Evolutionary conservation across 768 basidiomycete species (phyloP).

Genomic region (Lactarius evosmus): DNA sequence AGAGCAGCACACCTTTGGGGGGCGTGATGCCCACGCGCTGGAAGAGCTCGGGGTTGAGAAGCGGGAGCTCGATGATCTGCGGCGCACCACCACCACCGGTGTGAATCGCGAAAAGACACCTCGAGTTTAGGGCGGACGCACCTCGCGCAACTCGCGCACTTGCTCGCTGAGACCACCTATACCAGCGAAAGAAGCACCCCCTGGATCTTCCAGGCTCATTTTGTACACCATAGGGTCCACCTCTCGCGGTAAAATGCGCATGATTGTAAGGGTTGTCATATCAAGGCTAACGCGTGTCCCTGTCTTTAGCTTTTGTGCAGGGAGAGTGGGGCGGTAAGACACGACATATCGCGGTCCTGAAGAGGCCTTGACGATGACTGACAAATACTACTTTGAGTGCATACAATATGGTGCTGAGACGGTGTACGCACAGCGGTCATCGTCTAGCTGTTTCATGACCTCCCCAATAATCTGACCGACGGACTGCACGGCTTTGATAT

Average conservation of each 20-base stretch:
- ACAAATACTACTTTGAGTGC: slow-evolving; percentile 6
- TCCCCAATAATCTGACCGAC: slow-evolving; percentile 99
- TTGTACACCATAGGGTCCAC: slow-evolving; percentile 99
- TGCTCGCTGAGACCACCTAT: slow-evolving; percentile 96
- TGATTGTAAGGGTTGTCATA: slow-evolving; percentile 98
- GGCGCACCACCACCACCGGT: neutral
- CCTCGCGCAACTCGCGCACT: slow-evolving; percentile 94
- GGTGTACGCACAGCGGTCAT: slow-evolving; percentile 80
- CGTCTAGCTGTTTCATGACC: slow-evolving; percentile 97
- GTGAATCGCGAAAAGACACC: neutral
- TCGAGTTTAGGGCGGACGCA: slow-evolving; percentile 36
- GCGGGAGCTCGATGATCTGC: slow-evolving; percentile 92
- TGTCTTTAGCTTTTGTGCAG: slow-evolving; percentile 86
- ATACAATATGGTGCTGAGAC: neutral
- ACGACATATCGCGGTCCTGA: slow-evolving; percentile 98
- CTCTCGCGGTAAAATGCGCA: slow-evolving; percentile 96
- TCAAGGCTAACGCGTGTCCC: slow-evolving; percentile 96
- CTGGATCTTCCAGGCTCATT: slow-evolving; percentile 98
- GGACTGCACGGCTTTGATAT: slow-evolving; percentile 97
- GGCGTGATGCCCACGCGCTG: slow-evolving; percentile 94
- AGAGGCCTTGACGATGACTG: slow-evolving; percentile 98
- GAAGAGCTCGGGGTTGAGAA: slow-evolving; percentile 93
- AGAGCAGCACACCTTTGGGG: slow-evolving; percentile 93
- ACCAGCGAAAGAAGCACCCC: slow-evolving; percentile 91
- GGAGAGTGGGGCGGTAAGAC: slow-evolving; percentile 89